Conservation (phyloP, 768 basidiomycete species). For the Macrolepiota fuliginosa region DNA sequence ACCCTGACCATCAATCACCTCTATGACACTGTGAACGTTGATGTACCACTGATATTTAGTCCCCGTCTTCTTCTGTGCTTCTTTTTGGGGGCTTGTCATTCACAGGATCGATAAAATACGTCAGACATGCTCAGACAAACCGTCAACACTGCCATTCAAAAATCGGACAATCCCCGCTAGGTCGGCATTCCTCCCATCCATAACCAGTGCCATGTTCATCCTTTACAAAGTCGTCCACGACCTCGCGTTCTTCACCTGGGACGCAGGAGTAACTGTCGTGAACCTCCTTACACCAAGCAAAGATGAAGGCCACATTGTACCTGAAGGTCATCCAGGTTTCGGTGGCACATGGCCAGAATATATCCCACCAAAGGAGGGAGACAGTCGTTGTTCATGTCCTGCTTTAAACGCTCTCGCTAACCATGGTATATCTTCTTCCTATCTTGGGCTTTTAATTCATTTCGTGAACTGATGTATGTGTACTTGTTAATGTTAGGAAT, state of each 20-base stretch:
- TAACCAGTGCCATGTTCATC: not conserved
- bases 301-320: conserved; percentile 53
- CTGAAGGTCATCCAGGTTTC: conserved; percentile 51
- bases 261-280: conserved; percentile 44
- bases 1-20: too few species aligned
- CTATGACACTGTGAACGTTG: too few species aligned
- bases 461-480: conserved; percentile 17
- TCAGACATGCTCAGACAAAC: too few species aligned
- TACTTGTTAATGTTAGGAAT: conserved; percentile 40
- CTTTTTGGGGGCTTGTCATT: too few species aligned
- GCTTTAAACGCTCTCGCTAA: conserved; percentile 81
- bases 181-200: not conserved
- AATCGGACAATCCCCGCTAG: not conserved
- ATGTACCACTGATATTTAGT: too few species aligned
- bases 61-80: too few species aligned
- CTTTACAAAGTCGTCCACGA: conserved; percentile 4
- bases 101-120: too few species aligned
- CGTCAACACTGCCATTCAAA: too few species aligned
- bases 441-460: not conserved
- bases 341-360: conserved; percentile 72
- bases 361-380: conserved; percentile 51
- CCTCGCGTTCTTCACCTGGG: conserved; percentile 39
- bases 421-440: conserved; percentile 50
- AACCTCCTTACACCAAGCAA: conserved; percentile 52
- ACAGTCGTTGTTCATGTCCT: conserved; percentile 73